These are phyloP conservation scores for Delphinella strobiligena DNA, from an alignment of 2,329 filamentous ascomycete species.

Conservation along the genomic window DNA sequence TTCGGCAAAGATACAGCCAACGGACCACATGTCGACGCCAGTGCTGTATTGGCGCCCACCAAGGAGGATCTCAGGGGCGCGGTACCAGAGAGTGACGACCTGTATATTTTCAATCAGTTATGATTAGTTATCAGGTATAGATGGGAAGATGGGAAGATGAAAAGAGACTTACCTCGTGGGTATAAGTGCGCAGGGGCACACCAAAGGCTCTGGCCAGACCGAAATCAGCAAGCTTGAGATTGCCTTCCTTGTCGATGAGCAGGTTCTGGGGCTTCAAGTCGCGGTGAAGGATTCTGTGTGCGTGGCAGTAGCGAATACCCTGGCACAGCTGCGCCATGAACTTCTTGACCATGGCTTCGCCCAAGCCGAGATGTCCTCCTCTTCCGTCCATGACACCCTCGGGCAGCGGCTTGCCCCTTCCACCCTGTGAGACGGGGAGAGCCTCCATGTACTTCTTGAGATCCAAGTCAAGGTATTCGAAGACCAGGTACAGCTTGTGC, in stretches of 20 bases:
- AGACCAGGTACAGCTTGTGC: constrained; percentile 87
- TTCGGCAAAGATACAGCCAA: constrained; percentile 88
- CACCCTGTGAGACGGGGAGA: constrained; percentile 70
- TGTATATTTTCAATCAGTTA: constrained; percentile 16
- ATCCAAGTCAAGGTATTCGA: constrained; percentile 83
- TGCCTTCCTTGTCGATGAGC: constrained; percentile 82
- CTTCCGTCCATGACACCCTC: constrained; percentile 52
- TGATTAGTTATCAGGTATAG: neutral
- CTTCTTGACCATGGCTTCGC: constrained; percentile 72
- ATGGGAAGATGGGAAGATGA: neutral
- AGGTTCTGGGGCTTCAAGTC: constrained; percentile 95
- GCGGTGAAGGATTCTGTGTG: constrained; percentile 92
- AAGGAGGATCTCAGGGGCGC: constrained; percentile 78
- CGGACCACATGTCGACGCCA: constrained; percentile 92
- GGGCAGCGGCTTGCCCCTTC: constrained; percentile 72
- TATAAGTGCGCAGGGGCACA: constrained; percentile 82
- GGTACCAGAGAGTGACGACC: constrained; percentile 90
- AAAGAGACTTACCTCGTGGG: constrained; percentile 57
- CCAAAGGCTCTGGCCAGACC: constrained; percentile 86
- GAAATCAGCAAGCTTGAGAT: constrained; percentile 89
- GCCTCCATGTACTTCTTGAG: constrained; percentile 96
- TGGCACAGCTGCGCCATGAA: constrained; percentile 86
- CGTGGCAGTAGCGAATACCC: constrained; percentile 95
- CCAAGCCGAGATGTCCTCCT: constrained; percentile 57
- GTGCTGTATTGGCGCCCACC: constrained; percentile 88